A percentile compares a stretch with the other conserved stretches of the same genome.
Conservation (phyloP, 2,329 filamentous ascomycete genomes). For the Ascomycota sp. region DNA sequence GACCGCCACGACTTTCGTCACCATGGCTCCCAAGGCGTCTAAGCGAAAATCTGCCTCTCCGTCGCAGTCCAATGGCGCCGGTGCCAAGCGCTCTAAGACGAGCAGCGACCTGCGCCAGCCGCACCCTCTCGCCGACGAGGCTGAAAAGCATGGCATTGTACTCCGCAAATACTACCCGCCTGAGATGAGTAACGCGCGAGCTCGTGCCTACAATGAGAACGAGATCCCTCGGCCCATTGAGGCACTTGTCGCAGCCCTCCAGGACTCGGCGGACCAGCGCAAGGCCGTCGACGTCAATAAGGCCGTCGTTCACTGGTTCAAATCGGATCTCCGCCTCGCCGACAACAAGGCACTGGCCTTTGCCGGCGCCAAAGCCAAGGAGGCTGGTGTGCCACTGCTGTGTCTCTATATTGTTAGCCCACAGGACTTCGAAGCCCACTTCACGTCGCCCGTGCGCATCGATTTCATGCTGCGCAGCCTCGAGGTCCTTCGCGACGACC, state of each 20-base stretch:
- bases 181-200: conserved; percentile 69
- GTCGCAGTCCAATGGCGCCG: conserved; percentile 6
- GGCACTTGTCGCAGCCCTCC: conserved; percentile 36
- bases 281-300: conserved; percentile 29
- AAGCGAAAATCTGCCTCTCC: conserved; percentile 10
- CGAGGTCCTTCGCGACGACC: conserved; percentile 39
- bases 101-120: conserved; percentile 19
- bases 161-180: conserved; percentile 61
- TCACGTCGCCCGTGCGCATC: conserved; percentile 50
- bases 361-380: conserved; percentile 44
- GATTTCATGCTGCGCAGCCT: conserved; percentile 67
- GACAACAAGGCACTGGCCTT: conserved; percentile 56
- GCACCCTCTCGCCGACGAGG: conserved; percentile 23
- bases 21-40: conserved; percentile 9
- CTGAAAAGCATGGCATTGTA: conserved; percentile 39
- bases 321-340: conserved; percentile 50
- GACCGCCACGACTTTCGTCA: conserved; percentile 2
- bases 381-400: conserved; percentile 50
- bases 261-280: conserved; percentile 35
- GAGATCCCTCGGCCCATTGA: conserved; percentile 56
- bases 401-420: conserved; percentile 64
- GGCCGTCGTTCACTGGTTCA: conserved; percentile 79
- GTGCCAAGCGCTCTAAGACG: conserved; percentile 13
- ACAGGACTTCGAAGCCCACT: conserved; percentile 67
- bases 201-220: conserved; percentile 50